Percentiles rank a stretch among this genome's conserved stretches.
Conservation (phyloP, 176 grass and related monocot species). For the Juncus effusus region DNA sequence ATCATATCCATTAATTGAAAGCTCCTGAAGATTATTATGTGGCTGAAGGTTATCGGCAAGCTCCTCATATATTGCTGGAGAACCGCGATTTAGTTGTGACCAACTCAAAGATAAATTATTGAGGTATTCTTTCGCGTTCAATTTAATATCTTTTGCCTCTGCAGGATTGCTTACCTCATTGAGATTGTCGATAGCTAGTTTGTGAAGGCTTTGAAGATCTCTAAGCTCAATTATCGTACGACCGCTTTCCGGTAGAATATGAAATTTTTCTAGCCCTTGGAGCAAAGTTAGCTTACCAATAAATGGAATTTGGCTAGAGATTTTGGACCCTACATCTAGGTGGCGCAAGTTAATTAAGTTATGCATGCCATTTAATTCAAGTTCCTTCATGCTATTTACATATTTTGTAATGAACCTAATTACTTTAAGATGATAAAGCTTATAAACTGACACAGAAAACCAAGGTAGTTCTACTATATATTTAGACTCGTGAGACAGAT, state of each 20-base stretch:
- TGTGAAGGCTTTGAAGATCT: background rate
- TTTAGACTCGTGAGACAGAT: slow-evolving; percentile 6
- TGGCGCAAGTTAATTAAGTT: slow-evolving; percentile 29
- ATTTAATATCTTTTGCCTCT: no score
- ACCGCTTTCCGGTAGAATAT: slow-evolving; percentile 8
- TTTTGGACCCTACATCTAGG: background rate
- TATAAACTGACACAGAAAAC: slow-evolving; percentile 9
- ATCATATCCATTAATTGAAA: background rate
- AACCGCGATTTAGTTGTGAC: background rate
- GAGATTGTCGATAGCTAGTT: slow-evolving; percentile 16
- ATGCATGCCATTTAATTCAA: background rate
- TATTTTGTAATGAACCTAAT: background rate
- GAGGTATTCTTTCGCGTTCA: no score
- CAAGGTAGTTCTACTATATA: background rate
- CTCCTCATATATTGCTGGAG: background rate
- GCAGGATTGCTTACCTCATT: slow-evolving; percentile 28
- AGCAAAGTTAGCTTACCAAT: slow-evolving; percentile 33
- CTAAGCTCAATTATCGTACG: slow-evolving; percentile 11
- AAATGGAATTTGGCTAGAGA: background rate
- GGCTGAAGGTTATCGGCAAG: slow-evolving; percentile 5
- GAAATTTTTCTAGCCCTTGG: slow-evolving; percentile 14
- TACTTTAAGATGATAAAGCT: slow-evolving; percentile 19
- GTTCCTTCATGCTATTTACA: background rate
- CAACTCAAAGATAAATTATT: background rate
- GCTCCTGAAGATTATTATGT: slow-evolving; percentile 6